Evolutionary conservation across 495 filamentous ascomycete genomes (phyloP), one percentile per base, ranked within the genome.

Genomic region (Xylaria telfairii): DNA sequence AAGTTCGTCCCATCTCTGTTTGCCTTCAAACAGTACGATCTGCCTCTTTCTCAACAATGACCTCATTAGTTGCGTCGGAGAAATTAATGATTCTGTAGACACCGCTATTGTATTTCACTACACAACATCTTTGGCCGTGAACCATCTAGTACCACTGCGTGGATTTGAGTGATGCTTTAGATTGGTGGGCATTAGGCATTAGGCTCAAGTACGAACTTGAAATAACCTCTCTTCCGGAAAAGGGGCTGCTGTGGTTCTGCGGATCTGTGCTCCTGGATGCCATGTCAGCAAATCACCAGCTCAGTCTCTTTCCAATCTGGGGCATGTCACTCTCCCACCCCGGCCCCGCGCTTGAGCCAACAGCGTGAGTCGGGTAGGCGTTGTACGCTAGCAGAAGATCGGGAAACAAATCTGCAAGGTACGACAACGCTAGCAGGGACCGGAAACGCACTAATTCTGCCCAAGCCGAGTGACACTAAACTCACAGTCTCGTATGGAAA

Each of bases 371-470:
- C 46, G 64, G 47, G 47, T 53, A 42, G 46, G 17, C 17, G 63
- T 4, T 44, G 0, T 21, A 24, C 57, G n/a, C 63, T 49, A 61
- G 65, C 65, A 61, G 61, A 73, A 72, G 67, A 37, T 53, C 46
- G 51, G 59, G 39, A 61, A 71, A 65, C 60, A 56, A 75, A 79
- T 73, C 77, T 79, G 78, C 75, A 80, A 81, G 81, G 80, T 72
- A 81, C 81, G 72, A 79, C 71, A 74, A 76, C 76, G 77, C 47
- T 75, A 74, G 74, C 78, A 76, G 68, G 76, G 76, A 71, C 66
- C 73, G 68, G 70, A 74, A 78, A 80, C 74, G 72, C 42, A 72
- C 73, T 72, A 79, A 68, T 65, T 69, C 51, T 47, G 66, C 71
- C 66, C 63, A 65, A n/a, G 32, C 39, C 68, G 28, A 32, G 28